Percentiles rank a stretch among this genome's conserved stretches.
Conservation (phyloP, 1,139 yeast genomes). For the Geotrichum candidum region DNA sequence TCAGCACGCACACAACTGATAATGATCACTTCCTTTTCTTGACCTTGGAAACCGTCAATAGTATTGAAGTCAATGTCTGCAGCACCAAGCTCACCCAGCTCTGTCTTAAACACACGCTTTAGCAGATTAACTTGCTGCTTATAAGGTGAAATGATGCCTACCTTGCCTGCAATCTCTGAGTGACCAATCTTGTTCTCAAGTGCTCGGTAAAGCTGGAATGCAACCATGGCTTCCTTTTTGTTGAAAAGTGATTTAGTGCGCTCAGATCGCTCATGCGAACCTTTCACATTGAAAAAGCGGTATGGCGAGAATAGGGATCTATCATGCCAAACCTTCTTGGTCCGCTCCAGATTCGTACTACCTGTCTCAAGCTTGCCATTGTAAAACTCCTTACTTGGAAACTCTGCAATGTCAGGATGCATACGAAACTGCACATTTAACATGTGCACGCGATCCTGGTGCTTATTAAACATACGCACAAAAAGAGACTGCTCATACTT, state of each 20-base stretch:
- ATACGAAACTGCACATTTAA: conserved; percentile 96
- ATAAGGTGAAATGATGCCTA: conserved; percentile 93
- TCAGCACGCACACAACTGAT: conserved; percentile 93
- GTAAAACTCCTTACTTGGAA: conserved; percentile 84
- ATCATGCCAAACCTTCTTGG: conserved; percentile 71
- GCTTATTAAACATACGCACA: conserved; percentile 82
- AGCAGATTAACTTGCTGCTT: conserved; percentile 72
- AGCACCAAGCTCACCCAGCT: conserved; percentile 58
- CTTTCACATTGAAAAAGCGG: conserved; percentile 65
- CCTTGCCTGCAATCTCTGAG: conserved; percentile 52
- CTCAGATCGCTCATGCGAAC: conserved; percentile 50
- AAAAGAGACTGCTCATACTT: conserved; percentile 89
- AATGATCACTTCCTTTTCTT: conserved; percentile 88
- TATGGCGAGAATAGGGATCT: conserved; percentile 57
- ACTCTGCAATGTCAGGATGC: conserved; percentile 86
- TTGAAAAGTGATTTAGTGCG: conserved; percentile 18
- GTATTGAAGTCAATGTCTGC: conserved; percentile 83
- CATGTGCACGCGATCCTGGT: conserved; percentile 57
- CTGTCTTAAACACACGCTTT: conserved; percentile 49
- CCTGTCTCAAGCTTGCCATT: conserved; percentile 70
- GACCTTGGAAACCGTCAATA: conserved; percentile 97
- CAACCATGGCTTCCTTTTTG: conserved; percentile 13
- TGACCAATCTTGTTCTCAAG: conserved; percentile 12
- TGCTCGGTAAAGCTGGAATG: conserved; percentile 47
- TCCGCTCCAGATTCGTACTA: conserved; percentile 40